A percentile compares a stretch with the other conserved stretches of the same genome.
These are phyloP conservation scores for Lathyrus oleraceus DNA, from an alignment of 306 rosid species.

Conservation along the genomic window DNA sequence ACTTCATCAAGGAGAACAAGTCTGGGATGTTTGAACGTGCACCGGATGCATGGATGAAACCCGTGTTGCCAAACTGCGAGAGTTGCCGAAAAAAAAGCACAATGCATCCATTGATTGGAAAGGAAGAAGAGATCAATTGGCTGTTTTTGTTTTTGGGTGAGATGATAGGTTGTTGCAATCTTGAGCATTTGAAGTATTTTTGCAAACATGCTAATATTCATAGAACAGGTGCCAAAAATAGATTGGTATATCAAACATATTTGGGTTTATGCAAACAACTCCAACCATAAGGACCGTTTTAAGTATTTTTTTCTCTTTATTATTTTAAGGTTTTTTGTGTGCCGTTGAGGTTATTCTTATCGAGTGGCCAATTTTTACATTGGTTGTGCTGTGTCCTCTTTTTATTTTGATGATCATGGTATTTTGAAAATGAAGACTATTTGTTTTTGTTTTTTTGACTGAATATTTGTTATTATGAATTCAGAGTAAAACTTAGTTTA, in stretches of 20 bases:
- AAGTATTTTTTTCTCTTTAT: no score
- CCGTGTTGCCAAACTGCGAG: neutral
- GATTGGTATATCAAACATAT: constrained; percentile 48
- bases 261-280: constrained; percentile 54
- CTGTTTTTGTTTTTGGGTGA: constrained; percentile 58
- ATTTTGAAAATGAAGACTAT: no score
- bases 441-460: no score
- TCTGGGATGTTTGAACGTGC: neutral
- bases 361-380: no score
- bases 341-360: no score
- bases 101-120: constrained; percentile 27
- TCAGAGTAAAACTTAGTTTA: no score
- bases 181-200: constrained; percentile 50
- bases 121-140: constrained; percentile 44
- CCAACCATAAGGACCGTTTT: constrained; percentile 36
- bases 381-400: no score
- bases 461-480: no score
- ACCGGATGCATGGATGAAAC: neutral
- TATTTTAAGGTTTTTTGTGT: no score
- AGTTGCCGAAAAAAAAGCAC: neutral
- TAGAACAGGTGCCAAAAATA: constrained; percentile 52
- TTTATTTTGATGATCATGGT: no score
- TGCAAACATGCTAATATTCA: constrained; percentile 48
- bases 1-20: neutral
- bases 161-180: constrained; percentile 49